Evolutionary conservation across 106 monocot species (phyloP).

Genomic region (Allium sativum): DNA sequence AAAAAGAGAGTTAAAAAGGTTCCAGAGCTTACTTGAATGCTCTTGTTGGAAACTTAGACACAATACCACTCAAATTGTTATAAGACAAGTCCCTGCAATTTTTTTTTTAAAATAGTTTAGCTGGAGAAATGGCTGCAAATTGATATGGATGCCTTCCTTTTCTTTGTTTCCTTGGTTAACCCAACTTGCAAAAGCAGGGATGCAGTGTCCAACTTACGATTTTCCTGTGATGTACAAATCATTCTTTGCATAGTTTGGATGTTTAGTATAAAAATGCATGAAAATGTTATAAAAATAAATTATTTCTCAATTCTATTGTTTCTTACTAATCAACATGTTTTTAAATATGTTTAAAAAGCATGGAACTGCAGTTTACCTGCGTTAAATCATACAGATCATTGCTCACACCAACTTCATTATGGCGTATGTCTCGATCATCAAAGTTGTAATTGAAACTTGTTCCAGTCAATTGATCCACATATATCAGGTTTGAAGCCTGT

Average conservation of each 20-base stretch:
- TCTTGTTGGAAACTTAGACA: constrained; percentile 39
- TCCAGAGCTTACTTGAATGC: constrained; percentile 34
- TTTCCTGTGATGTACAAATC: no score
- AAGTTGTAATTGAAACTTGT: constrained; percentile 79
- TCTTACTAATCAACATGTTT: no score
- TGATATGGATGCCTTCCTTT: not conserved
- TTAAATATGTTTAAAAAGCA: no score
- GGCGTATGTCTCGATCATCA: constrained; percentile 53
- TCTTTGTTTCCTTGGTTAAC: not conserved
- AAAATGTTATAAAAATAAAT: no score
- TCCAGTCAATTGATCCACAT: constrained; percentile 80
- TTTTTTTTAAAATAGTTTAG: no score
- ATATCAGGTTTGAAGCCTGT: constrained; percentile 73
- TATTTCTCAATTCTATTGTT: no score
- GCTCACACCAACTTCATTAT: constrained; percentile 19
- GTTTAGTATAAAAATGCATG: no score
- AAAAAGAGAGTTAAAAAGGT: not conserved
- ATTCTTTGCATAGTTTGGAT: no score
- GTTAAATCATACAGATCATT: constrained; percentile 81
- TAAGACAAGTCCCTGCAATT: constrained; percentile 44
- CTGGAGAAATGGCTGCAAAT: not conserved
- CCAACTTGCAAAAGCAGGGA: not conserved
- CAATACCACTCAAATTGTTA: constrained; percentile 50
- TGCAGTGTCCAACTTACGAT: no score
- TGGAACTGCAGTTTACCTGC: constrained; percentile 27